phyloP scores from a whole-genome alignment of 805 yeast genomes.

The Zygoascus ofunaensis region DNA sequence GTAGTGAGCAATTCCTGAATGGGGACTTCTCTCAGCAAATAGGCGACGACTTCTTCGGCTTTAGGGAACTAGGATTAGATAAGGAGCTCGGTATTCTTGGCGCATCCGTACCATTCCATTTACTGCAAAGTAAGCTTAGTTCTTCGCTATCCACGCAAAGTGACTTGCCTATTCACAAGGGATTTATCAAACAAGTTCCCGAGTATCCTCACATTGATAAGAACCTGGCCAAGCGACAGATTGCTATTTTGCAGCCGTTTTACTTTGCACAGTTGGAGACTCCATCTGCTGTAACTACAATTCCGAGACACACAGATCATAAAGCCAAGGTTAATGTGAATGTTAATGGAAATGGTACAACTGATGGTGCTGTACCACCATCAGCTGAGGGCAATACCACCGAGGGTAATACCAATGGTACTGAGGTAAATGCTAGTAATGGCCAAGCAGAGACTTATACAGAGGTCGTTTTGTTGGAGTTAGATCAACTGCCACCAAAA shows the following conservation, averaged over 20 bases:
- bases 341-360: too few species aligned
- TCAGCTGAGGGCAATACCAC: too few species aligned
- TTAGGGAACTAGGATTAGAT: constrained; percentile 86
- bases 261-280: constrained; percentile 21
- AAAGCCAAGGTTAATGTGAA: too few species aligned
- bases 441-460: constrained; percentile 22
- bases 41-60: constrained; percentile 98
- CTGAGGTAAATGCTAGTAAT: too few species aligned
- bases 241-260: constrained; percentile 52
- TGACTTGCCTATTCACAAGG: constrained; percentile 35
- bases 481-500: constrained; percentile 75
- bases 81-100: constrained; percentile 81
- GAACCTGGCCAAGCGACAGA: constrained; percentile 42
- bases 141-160: constrained; percentile 40
- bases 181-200: constrained; percentile 36
- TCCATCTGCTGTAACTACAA: not conserved
- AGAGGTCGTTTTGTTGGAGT: constrained; percentile 44
- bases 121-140: constrained; percentile 67
- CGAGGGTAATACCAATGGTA: not conserved
- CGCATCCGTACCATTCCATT: constrained; percentile 79
- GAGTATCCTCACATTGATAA: constrained; percentile 45
- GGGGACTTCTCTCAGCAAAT: constrained; percentile 91
- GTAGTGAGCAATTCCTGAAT: constrained; percentile 85
- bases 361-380: not conserved
- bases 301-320: not conserved